Evolutionary conservation across 2,329 filamentous ascomycete species (phyloP).

Genomic region (Aspergillus sp.): DNA sequence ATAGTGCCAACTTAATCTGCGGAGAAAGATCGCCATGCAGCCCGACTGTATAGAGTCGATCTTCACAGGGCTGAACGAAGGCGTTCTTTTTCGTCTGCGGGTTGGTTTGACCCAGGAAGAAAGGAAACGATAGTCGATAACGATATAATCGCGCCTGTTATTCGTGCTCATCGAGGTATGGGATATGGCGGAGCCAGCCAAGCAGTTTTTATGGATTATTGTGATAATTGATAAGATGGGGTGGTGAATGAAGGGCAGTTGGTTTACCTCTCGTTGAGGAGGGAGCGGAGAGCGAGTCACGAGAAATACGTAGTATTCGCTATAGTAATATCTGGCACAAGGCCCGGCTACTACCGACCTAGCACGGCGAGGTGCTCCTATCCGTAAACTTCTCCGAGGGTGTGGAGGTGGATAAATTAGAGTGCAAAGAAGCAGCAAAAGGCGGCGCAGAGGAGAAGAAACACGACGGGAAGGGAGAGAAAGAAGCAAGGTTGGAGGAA

Average conservation of each 20-base stretch:
- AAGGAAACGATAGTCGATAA: slow-evolving; percentile 36
- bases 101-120: slow-evolving; percentile 35
- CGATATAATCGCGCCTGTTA: slow-evolving; percentile 34
- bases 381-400: not conserved
- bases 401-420: not conserved
- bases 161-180: slow-evolving; percentile 37
- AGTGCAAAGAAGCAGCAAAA: not conserved
- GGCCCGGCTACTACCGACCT: not conserved
- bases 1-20: slow-evolving; percentile 20
- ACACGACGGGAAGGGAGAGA: not conserved
- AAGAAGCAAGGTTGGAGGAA: slow-evolving; percentile 6
- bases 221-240: not conserved
- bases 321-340: not conserved
- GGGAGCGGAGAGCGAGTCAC: slow-evolving; percentile 2
- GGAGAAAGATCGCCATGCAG: slow-evolving; percentile 28
- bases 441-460: not conserved
- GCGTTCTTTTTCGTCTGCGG: slow-evolving; percentile 26
- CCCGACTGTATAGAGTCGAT: slow-evolving; percentile 8
- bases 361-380: not conserved
- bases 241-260: not conserved
- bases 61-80: slow-evolving; percentile 11
- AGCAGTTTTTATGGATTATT: not conserved
- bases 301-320: slow-evolving; percentile 1
- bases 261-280: not conserved
- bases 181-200: slow-evolving; percentile 13